Percentiles rank a stretch among this genome's conserved stretches.
Conservation (phyloP, 805 yeast species). For the Naumovozyma castellii region DNA sequence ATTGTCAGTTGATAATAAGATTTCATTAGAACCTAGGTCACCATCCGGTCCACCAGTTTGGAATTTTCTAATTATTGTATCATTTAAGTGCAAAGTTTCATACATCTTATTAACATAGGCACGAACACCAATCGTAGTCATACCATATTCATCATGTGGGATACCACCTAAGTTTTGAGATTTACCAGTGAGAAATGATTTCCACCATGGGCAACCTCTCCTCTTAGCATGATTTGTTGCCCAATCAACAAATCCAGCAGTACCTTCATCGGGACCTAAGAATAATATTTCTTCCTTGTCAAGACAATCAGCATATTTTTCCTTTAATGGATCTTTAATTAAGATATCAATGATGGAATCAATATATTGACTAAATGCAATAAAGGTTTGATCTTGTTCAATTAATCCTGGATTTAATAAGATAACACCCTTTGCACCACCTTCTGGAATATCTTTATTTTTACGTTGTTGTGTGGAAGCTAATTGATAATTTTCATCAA, state of each 20-base stretch:
- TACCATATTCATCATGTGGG: constrained; percentile 96
- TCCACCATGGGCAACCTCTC: constrained; percentile 98
- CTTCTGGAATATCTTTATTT: constrained; percentile 97
- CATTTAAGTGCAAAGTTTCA: constrained; percentile 57
- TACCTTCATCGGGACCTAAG: constrained; percentile 99
- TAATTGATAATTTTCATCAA: constrained; percentile 92
- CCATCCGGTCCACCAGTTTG: constrained; percentile 99
- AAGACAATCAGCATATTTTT: constrained; percentile 74
- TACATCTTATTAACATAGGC: constrained; percentile 84
- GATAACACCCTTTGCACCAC: constrained; percentile 97
- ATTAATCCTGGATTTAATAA: constrained; percentile 61
- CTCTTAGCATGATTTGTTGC: constrained; percentile 87
- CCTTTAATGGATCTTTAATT: constrained; percentile 72
- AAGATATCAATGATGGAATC: constrained; percentile 83
- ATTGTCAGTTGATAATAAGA: constrained; percentile 61
- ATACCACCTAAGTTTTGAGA: constrained; percentile 89
- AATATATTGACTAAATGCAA: constrained; percentile 85
- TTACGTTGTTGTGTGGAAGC: constrained; percentile 95
- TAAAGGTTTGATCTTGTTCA: constrained; percentile 70
- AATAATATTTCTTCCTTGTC: constrained; percentile 81
- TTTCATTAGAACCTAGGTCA: constrained; percentile 93
- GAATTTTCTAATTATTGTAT: constrained; percentile 58
- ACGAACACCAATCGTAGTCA: constrained; percentile 92
- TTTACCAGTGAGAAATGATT: constrained; percentile 95
- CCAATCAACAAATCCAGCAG: constrained; percentile 94